Evolutionary conservation across 2,329 filamentous ascomycete genomes (phyloP).

Genomic region (Fusarium veterinarium): DNA sequence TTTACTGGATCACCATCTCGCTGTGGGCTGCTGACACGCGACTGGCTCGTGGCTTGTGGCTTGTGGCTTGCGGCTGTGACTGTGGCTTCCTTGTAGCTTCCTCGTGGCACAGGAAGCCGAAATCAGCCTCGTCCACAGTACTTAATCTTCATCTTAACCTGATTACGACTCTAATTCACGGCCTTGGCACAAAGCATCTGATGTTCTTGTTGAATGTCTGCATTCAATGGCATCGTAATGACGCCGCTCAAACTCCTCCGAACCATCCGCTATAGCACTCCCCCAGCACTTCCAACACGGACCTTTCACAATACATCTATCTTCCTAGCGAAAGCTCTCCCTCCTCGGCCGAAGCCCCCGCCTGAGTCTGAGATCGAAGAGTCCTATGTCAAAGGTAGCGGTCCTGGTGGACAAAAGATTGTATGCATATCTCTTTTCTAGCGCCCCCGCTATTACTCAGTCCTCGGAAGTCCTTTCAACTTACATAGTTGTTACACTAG

Average conservation of each 20-base stretch:
- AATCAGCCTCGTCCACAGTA: constrained; percentile 14
- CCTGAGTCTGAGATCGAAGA: constrained; percentile 85
- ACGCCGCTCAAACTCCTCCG: constrained; percentile 15
- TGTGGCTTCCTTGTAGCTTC: constrained; percentile 37
- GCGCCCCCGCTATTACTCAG: background rate
- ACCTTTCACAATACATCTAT: constrained; percentile 49
- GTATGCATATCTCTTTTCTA: constrained; percentile 53
- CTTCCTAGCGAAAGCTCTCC: constrained; percentile 66
- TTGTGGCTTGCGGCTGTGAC: constrained; percentile 7
- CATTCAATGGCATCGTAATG: constrained; percentile 9
- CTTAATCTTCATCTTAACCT: constrained; percentile 13
- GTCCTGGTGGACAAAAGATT: constrained; percentile 96
- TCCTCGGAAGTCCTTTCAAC: background rate
- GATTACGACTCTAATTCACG: constrained; percentile 2
- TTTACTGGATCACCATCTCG: constrained; percentile 10
- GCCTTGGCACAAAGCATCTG: background rate
- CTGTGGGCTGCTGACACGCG: background rate
- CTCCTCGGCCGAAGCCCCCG: constrained; percentile 78
- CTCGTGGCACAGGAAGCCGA: constrained; percentile 20
- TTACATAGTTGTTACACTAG: constrained; percentile 52
- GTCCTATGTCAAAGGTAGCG: constrained; percentile 88
- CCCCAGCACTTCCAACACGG: constrained; percentile 16
- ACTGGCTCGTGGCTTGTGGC: background rate
- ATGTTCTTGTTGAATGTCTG: background rate
- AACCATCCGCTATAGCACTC: constrained; percentile 2